Base-by-base conservation (phyloP, 1,284 basidiomycete species). In the Ceratobasidium sp. region DNA sequence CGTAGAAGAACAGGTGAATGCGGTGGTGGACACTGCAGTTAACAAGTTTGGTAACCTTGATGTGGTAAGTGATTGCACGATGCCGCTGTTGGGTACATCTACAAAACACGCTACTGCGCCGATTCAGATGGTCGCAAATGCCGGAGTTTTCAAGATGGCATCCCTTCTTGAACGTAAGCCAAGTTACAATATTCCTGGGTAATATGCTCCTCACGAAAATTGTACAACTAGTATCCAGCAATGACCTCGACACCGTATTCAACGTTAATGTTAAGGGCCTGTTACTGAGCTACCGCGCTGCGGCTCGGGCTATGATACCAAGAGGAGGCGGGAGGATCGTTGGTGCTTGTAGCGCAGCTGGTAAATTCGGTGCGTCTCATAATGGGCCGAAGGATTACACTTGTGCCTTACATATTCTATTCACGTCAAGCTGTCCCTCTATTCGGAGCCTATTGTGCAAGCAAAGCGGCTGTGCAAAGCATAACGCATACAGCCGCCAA, bases 61-160 rank as follows among this genome's bases (percentile, higher is more conserved):
- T 39, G 58, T 62, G 46, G 69, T 72, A 51, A 29, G 43, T 49
- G n/a, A 22, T 13, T 39, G 11, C 24, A 37, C 34, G 34, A 5
- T 37, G 9, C 19, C 43, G 13, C 9, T 71, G n/a, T 9, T 46
- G 24, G 13, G 29, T 8, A 8, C 16, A 16, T 14, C 27, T 11
- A 16, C 22, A 59, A 29, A 59, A 16, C 39, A 19, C 24, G 16
- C 37, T 29, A 58, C 58, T 13, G n/a, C 19, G 41, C 2, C n/a
- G 11, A 27, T 5, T 22, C 59, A 72, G 69, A 72, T 72, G 69
- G 46, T 72, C 19, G 69, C 69, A 31, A 72, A 72, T 27, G 69
- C 69, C 0, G 69, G 56, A 2, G 46, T 72, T 34, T 22, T 37
- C 16, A 59, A 34, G 19, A 3, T 51, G 6, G 24, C 56, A 8